Evolutionary conservation across 2,329 filamentous ascomycete species (phyloP), one percentile per base, ranked within the genome.

Genomic region (Pseudohalonectria lignicola): DNA sequence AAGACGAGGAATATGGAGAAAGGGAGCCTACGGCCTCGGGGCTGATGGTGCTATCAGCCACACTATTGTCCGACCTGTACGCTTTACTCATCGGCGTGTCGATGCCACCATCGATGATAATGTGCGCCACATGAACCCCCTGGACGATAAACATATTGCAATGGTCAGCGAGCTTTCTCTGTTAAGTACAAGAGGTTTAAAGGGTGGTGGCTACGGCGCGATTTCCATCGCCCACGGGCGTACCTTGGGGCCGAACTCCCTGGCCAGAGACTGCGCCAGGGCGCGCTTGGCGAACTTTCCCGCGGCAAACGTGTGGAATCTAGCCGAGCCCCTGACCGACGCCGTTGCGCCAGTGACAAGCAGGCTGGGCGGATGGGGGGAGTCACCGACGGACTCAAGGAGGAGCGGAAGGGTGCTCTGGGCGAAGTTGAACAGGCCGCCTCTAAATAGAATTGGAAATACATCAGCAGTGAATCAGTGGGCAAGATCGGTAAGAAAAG

Each of bases 331-430:
- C 49, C 79, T 82, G 15, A 90, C 48, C 0, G 81, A 85, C 0
- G 86, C 87, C 0, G 87, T 94, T 0, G 87, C 86, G 23, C 87
- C 87, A 0, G 87, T 94, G 59, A 93, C 83, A 50, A 94, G 81
- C 16, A 94, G 64, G 1, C 82, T 81, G 0, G 86, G 86, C 4
- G 86, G 84, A 51, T 86, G 60, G 23, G 71, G 64, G 0, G 71
- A 57, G 31, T 63, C 60, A 0, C 57, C 56, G 1, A 76, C 71
- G 0, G 78, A 67, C 17, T 76, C 67, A 2, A 88, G 68, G 1
- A 94, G 71, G 1, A 80, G 66, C 0, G 87, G 86, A 1, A 94
- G 61, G 1, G 74, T 65, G 3, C 69, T 66, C 55, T 90, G 79
- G 1, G 84, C 76, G 56, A 94, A 94, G 49, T 79, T 62, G 56